A percentile compares a stretch with the other conserved stretches of the same genome.
Conservation (phyloP, 345 rosid genomes). For the Salix viminalis region DNA sequence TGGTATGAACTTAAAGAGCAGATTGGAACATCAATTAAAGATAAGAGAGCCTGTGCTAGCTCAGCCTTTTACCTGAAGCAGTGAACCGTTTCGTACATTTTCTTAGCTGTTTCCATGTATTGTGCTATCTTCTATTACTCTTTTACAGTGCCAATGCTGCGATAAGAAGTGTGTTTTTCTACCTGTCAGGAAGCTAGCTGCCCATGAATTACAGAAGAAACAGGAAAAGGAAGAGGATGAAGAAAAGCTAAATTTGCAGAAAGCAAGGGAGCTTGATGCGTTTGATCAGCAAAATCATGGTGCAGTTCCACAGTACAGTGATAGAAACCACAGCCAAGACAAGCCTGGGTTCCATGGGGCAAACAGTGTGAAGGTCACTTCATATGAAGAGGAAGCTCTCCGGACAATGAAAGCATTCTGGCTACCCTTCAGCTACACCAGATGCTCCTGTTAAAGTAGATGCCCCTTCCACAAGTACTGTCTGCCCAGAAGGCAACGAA, state of each 20-base stretch:
- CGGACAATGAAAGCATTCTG: conserved; percentile 97
- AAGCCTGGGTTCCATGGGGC: conserved; percentile 93
- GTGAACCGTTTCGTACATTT: too few species aligned
- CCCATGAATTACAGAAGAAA: conserved; percentile 64
- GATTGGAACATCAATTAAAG: neutral
- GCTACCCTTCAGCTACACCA: conserved; percentile 99
- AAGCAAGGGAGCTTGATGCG: conserved; percentile 81
- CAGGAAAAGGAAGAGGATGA: conserved; percentile 83
- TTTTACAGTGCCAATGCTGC: neutral
- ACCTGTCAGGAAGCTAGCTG: conserved; percentile 59
- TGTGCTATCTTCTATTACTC: neutral
- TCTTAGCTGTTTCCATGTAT: neutral
- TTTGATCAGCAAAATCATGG: conserved; percentile 97
- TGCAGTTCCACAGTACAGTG: conserved; percentile 80
- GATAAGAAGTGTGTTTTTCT: conserved; percentile 9
- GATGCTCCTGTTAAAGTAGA: conserved; percentile 71
- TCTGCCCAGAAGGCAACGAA: conserved; percentile 90
- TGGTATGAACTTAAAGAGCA: neutral
- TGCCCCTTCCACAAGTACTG: conserved; percentile 59
- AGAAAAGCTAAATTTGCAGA: conserved; percentile 60
- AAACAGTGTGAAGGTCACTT: conserved; percentile 85
- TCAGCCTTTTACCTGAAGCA: neutral
- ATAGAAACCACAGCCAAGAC: conserved; percentile 58
- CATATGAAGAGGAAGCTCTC: conserved; percentile 91
- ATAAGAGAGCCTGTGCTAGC: neutral